Conservation (phyloP, 257 asterid species). For the Nemophila menziesii region DNA sequence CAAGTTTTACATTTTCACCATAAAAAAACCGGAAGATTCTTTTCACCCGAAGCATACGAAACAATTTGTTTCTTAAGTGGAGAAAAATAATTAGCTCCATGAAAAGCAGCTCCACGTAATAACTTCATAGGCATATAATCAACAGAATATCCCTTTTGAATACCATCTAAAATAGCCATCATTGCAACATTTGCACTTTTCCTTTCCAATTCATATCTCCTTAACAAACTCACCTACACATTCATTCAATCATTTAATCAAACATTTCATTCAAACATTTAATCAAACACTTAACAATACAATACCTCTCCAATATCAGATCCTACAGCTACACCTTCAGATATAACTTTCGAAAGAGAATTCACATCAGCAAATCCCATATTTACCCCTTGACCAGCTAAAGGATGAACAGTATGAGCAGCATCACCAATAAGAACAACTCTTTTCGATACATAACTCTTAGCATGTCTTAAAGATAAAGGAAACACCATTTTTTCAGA, state of each 20-base stretch:
- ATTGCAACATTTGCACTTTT: constrained; percentile 60
- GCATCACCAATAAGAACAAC: constrained; percentile 86
- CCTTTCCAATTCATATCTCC: constrained; percentile 75
- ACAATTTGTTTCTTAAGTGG: constrained; percentile 71
- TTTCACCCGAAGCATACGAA: constrained; percentile 77
- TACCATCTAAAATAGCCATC: constrained; percentile 88
- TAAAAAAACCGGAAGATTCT: constrained; percentile 51
- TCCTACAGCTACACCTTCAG: constrained; percentile 85
- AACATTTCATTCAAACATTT: not conserved
- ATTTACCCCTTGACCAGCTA: constrained; percentile 99
- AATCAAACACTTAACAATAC: not conserved
- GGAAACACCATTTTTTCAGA: constrained; percentile 90
- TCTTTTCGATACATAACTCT: constrained; percentile 44
- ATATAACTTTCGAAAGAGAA: constrained; percentile 57
- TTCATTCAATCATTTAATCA: not conserved
- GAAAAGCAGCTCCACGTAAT: constrained; percentile 80
- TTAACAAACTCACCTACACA: constrained; percentile 53
- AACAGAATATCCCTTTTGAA: constrained; percentile 85
- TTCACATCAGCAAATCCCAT: constrained; percentile 90
- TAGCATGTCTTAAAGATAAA: constrained; percentile 78
- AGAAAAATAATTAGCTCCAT: constrained; percentile 61
- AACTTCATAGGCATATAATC: constrained; percentile 75
- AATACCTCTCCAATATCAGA: constrained; percentile 93
- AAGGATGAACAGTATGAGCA: constrained; percentile 95
- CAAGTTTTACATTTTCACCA: constrained; percentile 14